These are phyloP conservation scores for Wickerhamiella lipophila DNA, from an alignment of 805 yeast genomes.

Conservation along the genomic window DNA sequence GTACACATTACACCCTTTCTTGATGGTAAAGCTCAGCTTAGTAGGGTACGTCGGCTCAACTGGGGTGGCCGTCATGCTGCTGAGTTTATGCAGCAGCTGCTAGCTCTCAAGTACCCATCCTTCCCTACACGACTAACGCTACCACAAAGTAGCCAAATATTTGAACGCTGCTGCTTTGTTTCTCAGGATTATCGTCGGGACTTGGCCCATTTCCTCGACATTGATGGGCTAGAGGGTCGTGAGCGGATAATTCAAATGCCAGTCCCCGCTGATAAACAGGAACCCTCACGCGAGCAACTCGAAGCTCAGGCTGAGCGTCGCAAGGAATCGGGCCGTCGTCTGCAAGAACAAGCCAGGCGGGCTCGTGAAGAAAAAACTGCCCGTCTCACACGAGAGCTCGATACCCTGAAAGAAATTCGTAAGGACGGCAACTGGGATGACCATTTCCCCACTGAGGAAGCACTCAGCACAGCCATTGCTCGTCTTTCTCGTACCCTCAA, in stretches of 20 bases:
- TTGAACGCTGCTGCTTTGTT: conserved; percentile 68
- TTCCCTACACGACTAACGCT: conserved; percentile 65
- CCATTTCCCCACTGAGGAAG: conserved; percentile 29
- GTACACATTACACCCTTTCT: conserved; percentile 75
- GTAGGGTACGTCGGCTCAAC: conserved; percentile 66
- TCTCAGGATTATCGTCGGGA: conserved; percentile 58
- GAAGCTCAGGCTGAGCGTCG: conserved; percentile 64
- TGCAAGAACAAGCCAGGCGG: conserved; percentile 88
- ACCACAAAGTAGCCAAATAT: conserved; percentile 51
- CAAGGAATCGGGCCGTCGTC: conserved; percentile 69
- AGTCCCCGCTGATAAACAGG: conserved; percentile 47
- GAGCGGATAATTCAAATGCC: conserved; percentile 79
- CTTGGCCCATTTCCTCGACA: conserved; percentile 40
- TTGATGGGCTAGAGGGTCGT: conserved; percentile 51
- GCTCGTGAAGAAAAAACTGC: conserved; percentile 65
- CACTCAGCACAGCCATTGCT: conserved; percentile 48
- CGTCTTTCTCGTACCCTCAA: not conserved
- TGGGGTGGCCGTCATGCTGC: conserved; percentile 81
- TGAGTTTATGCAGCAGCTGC: conserved; percentile 46
- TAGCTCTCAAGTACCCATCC: conserved; percentile 77
- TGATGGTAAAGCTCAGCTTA: conserved; percentile 50
- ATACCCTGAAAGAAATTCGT: conserved; percentile 34
- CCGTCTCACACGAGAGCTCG: conserved; percentile 66
- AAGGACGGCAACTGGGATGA: conserved; percentile 3
- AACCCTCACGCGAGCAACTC: conserved; percentile 75